Base-by-base conservation (phyloP, 305 asterid species). In the Plantago lanceolata region DNA sequence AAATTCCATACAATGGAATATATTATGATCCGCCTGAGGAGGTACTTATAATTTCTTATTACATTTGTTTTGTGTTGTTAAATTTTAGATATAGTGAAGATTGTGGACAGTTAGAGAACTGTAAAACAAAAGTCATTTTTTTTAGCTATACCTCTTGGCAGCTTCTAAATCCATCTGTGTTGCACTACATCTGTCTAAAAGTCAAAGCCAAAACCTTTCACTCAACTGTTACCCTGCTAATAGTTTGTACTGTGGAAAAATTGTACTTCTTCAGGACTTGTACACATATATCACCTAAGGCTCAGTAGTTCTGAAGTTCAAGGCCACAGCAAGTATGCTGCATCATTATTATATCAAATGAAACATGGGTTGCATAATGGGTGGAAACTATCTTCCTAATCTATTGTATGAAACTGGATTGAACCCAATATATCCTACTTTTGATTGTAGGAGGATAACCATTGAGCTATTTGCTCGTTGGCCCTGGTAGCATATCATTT, bases 21-120 rank as follows among this genome's bases (percentile, higher is more conserved):
- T 86, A 94, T 76, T 94, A 94, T 67, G 99, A 94, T 78, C 99
- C 99, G 67, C 96, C 99, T 26, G 90, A 88, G 78, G 96, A 82
- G 96, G 99, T 94, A 80, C 24, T 64, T 19, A 29, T 44, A 17
- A 6, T 35, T 65, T 59, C 19, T 48, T 63, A 43, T 56, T 61
- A 20, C 68, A 18, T 73, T 29, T 40, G 40, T 45, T 40, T 61
- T 24, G 44, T 26, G 43, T 20, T 26, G 19, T 26, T 28, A 26
- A 13, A 28, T 55, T 55, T 55, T 15, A 9, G 59, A 55, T 55
- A 26, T 1, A 26, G 29, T 48, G 52, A 58, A 50, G 50, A 61
- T 51, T 35, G 31, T 51, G 53, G 64, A 70, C 58, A 57, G 73
- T 61, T 49, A 8, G 62, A 21, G 63, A 73, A 55, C 63, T 68